phyloP scores from a whole-genome alignment of 2,329 filamentous ascomycete genomes.

The Akanthomyces muscarius region DNA sequence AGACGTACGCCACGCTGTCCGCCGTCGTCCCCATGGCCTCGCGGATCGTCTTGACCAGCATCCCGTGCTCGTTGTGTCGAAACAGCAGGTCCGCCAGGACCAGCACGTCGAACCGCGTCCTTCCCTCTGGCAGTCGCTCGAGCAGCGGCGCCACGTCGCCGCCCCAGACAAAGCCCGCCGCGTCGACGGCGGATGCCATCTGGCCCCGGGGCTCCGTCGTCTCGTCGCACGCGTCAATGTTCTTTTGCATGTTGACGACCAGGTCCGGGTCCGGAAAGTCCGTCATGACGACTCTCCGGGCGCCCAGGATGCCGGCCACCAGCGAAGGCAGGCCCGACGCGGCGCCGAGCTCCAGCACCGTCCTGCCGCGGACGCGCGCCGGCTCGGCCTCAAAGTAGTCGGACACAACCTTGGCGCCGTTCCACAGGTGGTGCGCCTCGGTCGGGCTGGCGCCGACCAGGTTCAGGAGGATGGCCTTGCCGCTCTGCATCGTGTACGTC shows the following conservation, averaged over 20 bases:
- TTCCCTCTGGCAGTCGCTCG: constrained; percentile 42
- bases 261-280: constrained; percentile 86
- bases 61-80: constrained; percentile 81
- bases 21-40: constrained; percentile 56
- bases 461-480: constrained; percentile 62
- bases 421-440: constrained; percentile 90
- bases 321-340: constrained; percentile 82
- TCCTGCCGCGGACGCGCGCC: constrained; percentile 58
- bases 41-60: constrained; percentile 68
- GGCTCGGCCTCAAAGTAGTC: constrained; percentile 71
- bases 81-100: constrained; percentile 88
- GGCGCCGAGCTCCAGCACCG: constrained; percentile 85
- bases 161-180: constrained; percentile 82
- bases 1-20: constrained; percentile 69
- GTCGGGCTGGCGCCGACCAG: constrained; percentile 85
- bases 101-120: constrained; percentile 66
- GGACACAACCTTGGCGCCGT: constrained; percentile 75
- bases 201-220: constrained; percentile 28
- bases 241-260: constrained; percentile 73
- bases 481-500: constrained; percentile 65
- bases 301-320: constrained; percentile 69
- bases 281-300: constrained; percentile 69
- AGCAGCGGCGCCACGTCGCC: constrained; percentile 56
- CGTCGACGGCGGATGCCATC: constrained; percentile 42
- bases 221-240: constrained; percentile 58